Evolutionary conservation across 169 alveolate species (phyloP), one percentile per base, ranked within the genome.

Genomic region (Plasmodium cynomolgi): DNA sequence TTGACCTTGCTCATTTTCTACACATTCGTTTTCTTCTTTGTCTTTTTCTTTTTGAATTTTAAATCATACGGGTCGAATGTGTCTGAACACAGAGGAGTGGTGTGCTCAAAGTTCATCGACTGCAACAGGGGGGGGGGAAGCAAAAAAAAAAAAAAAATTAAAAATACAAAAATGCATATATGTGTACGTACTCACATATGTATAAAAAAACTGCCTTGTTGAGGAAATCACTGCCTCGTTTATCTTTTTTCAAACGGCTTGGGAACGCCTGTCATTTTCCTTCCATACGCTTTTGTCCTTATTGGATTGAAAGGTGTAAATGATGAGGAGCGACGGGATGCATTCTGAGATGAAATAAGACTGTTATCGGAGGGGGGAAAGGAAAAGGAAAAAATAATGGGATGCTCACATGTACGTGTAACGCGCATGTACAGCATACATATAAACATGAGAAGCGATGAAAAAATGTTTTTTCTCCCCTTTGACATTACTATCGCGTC

Each of bases 51-150:
- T 37, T 85, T 50, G 39, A 54, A 26, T 75, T 85, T 75, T 31
- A 75, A 77, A 56, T 85, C 3, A 37, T 85, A 85, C 17, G 93
- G 93, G 20, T 85, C 86, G 56, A 54, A 85, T 13, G 85, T 47
- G 37, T 85, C 86, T 44, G 93, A 77, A 34, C 93, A 85, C 31
- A 85, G 85, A 15, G 93, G 93, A 56, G 93, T 85, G 13, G 93
- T 79, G 80, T 85, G 33, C 29, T 85, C 81, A 9, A 85, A 74
- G 81, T 56, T 54, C 47, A 85, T 20, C 29, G 93, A 20, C 93
- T 85, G 80, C 29, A 29, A 29, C 20, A 9, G 44, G 11, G 58
- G 11, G 29, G 44, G 34, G 23, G 54, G 68, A 17, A 77, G 44
- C 3, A 13, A 85, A 84, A 50, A 13, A 47, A 75, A 39, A 17